These are phyloP conservation scores for Russula sp. DNA, from an alignment of 768 basidiomycete genomes.

Conservation along the genomic window DNA sequence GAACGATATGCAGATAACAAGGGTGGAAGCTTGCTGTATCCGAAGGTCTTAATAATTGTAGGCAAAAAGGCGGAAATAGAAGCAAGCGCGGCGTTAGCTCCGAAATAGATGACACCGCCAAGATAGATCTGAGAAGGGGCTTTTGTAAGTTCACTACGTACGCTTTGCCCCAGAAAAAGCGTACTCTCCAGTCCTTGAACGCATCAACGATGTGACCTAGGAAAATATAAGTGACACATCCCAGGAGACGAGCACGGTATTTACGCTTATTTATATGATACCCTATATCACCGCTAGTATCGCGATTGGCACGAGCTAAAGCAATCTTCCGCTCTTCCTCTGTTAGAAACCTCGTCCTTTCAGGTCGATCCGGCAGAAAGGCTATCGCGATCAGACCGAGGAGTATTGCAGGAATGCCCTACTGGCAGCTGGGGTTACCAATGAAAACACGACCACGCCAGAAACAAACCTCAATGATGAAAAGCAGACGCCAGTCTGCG, in stretches of 20 bases:
- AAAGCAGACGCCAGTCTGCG: constrained; percentile 56
- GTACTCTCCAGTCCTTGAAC: constrained; percentile 66
- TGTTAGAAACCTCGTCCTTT: constrained; percentile 55
- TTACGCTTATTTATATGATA: constrained; percentile 57
- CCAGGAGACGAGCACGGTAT: neutral
- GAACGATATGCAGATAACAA: neutral
- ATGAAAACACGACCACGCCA: neutral
- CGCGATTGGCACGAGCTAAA: constrained; percentile 59
- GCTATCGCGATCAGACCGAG: constrained; percentile 53
- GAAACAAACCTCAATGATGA: constrained; percentile 61
- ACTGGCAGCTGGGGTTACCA: neutral
- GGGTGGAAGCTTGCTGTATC: constrained; percentile 47
- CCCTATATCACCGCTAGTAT: constrained; percentile 59
- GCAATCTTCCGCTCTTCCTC: constrained; percentile 52
- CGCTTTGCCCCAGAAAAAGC: constrained; percentile 13
- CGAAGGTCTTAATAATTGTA: constrained; percentile 71
- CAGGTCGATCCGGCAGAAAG: constrained; percentile 64
- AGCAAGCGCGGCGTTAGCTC: constrained; percentile 68
- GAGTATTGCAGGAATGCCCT: constrained; percentile 64
- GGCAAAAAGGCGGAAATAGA: constrained; percentile 80
- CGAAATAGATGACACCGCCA: constrained; percentile 73
- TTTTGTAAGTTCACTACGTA: neutral
- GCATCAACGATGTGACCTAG: constrained; percentile 58
- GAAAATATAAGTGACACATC: neutral
- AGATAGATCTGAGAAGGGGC: constrained; percentile 43